Percentiles rank a stretch among this genome's conserved stretches.
phyloP scores from a whole-genome alignment of 2,329 filamentous ascomycete species.

The Capronia americana region DNA sequence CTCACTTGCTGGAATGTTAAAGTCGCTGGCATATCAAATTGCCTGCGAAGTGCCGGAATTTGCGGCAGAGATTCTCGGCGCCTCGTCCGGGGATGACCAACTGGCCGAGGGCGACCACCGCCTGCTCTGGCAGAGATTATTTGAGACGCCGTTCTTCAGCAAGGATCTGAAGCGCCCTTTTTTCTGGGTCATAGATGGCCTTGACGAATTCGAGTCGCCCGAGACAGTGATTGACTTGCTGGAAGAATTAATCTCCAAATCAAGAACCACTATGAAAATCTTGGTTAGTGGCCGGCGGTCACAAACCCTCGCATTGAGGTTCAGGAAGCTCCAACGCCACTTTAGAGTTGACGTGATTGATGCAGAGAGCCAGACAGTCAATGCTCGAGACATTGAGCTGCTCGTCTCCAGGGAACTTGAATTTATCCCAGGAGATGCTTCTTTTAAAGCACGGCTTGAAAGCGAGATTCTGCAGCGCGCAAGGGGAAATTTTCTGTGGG shows the following conservation, averaged over 20 bases:
- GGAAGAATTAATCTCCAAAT: constrained; percentile 4
- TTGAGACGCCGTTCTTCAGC: constrained; percentile 43
- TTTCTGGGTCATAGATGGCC: constrained; percentile 51
- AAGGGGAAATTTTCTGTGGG: constrained; percentile 38
- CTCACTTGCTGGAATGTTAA: constrained; percentile 35
- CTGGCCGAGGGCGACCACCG: constrained; percentile 40
- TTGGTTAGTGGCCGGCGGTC: constrained; percentile 20
- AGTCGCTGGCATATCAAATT: constrained; percentile 43
- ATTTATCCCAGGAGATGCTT: constrained; percentile 12
- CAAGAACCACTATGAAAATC: constrained; percentile 41
- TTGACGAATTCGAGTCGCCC: constrained; percentile 47
- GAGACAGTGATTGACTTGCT: constrained; percentile 36
- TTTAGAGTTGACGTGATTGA: constrained; percentile 16
- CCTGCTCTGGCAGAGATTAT: constrained; percentile 46
- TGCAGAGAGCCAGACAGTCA: constrained; percentile 12
- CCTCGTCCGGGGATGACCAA: constrained; percentile 39
- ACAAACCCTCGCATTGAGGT: constrained; percentile 10
- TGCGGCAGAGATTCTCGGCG: constrained; percentile 36
- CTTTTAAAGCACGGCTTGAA: constrained; percentile 20
- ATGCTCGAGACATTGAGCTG: constrained; percentile 28
- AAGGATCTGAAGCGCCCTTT: constrained; percentile 39
- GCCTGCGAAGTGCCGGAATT: constrained; percentile 33
- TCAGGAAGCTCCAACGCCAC: constrained; percentile 13
- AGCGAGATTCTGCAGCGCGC: constrained; percentile 27
- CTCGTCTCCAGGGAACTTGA: constrained; percentile 29